Evolutionary conservation across 805 yeast genomes (phyloP), one percentile per base, ranked within the genome.

Genomic region (Nakazawaea siamensis): DNA sequence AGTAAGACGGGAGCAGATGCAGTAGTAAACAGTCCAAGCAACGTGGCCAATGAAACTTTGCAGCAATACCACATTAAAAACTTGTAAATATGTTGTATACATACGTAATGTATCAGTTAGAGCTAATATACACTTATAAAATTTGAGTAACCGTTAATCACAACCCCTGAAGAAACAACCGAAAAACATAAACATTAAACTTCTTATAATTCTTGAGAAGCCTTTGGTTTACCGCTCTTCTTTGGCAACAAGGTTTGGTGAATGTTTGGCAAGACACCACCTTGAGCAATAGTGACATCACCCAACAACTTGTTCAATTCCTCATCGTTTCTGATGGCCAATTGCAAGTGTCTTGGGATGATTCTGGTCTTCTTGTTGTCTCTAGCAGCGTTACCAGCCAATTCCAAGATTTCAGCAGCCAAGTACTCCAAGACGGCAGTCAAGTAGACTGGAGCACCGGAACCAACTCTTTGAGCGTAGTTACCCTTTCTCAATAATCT

Each of bases 321-420:
- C 70, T 90, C 97, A 76, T 90, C 97, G 62, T 88, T 90, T 77
- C 97, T 85, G 75, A 88, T 88, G 66, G 97, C 97, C 55, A 88
- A 76, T 70, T 88, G 96, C 68, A 88, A 78, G 69, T 88, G 97
- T 76, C 97, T 90, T 71, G 97, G 97, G 55, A 87, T 86, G 54
- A 88, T 88, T 81, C 97, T 88, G 58, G 96, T 80, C 78, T 90
- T 92, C 79, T 90, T 90, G 88, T 59, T 87, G 68, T 90, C 97
- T 75, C 95, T 84, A 44, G 97, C 97, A 52, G 97, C 97, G 70
- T 86, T 86, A 74, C 97, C 97, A 45, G 97, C 97, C 66, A 86
- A 80, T 73, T 90, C 97, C 57, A 90, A 79, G 50, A 90, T 86
- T 78, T 90, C 97, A 52, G 97, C 97, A 60, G 96, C 88, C 62